Conservation (phyloP, 73 alveolate genomes). For the Strombidium stylifer region DNA sequence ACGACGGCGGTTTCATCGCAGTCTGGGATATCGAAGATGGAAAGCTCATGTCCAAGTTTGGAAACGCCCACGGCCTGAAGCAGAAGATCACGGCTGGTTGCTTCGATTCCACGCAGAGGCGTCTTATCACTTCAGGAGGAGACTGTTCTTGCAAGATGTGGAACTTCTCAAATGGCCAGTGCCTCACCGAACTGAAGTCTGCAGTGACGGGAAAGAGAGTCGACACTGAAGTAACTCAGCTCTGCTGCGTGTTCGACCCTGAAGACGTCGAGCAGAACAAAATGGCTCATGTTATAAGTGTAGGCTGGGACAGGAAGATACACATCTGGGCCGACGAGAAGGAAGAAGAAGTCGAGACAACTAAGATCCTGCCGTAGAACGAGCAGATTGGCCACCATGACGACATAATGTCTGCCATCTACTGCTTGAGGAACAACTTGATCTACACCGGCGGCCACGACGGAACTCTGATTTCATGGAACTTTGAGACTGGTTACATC, state of each 20-base stretch:
- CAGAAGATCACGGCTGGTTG: conserved; percentile 65
- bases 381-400: conserved; percentile 65
- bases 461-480: conserved; percentile 72
- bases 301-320: conserved; percentile 71
- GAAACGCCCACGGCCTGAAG: conserved; percentile 64
- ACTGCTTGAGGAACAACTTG: conserved; percentile 41
- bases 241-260: conserved; percentile 30
- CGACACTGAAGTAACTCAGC: conserved; percentile 28
- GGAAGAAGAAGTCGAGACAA: conserved; percentile 44
- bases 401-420: conserved; percentile 60
- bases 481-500: conserved; percentile 66
- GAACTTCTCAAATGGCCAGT: conserved; percentile 72
- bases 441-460: conserved; percentile 71
- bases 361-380: conserved; percentile 44
- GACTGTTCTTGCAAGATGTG: conserved; percentile 71
- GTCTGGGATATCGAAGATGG: conserved; percentile 75
- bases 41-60: conserved; percentile 62
- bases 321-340: conserved; percentile 73
- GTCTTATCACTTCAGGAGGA: conserved; percentile 63
- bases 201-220: conserved; percentile 38
- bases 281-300: conserved; percentile 56
- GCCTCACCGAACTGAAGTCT: conserved; percentile 47
- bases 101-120: conserved; percentile 62
- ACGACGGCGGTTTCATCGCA: conserved; percentile 65
- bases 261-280: conserved; percentile 19